Base-by-base conservation (phyloP, 148 eudicot species). In the Tetragonia tetragonoides region DNA sequence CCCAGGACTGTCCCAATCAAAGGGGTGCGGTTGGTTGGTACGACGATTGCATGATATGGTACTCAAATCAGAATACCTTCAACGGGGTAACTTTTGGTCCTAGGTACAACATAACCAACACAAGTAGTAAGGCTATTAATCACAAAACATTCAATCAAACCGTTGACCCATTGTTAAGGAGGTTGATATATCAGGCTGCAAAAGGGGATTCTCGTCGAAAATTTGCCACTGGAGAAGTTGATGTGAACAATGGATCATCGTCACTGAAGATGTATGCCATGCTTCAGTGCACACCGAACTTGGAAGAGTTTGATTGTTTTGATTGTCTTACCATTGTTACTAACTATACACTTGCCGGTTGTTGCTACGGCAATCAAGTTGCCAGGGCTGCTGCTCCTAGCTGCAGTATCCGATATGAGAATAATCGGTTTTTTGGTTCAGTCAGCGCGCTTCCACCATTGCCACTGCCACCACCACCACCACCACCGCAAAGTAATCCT, bases 181-280 rank as follows among this genome's bases (percentile, higher is more conserved):
- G 16, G 1, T 47, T 80, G 24, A 46, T 9, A 12, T 34, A 37
- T 5, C 7, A 68, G 46, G 83, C 81, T 1, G 69, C 83, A 0
- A 17, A 3, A 18, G 83, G 81, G 10, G 80, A 67, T 15, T 18
- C 59, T 3, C 62, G 16, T 23, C n/a, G 66, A 0, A 83, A 79
- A 68, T 79, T 79, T 15, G 82, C 85, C 7, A 39, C 70, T 0
- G 85, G 83, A 7, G 77, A 76, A 1, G 54, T 28, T 6, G 39
- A 74, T n/a, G 75, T 28, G 0, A 40, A 6, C 1, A 41, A 10
- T 6, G 15, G 7, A 6, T 61, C 5, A 65, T 34, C 1, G 6
- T 7, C 20, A 5, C 17, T 10, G 3, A 54, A 17, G 39, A 9
- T 53, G 28, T 72, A 49, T 17, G 75, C 75, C 6, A n/a, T 72